These are phyloP conservation scores for Suhomyces atakaporum DNA, from an alignment of 1,139 yeast genomes.

Conservation along the genomic window DNA sequence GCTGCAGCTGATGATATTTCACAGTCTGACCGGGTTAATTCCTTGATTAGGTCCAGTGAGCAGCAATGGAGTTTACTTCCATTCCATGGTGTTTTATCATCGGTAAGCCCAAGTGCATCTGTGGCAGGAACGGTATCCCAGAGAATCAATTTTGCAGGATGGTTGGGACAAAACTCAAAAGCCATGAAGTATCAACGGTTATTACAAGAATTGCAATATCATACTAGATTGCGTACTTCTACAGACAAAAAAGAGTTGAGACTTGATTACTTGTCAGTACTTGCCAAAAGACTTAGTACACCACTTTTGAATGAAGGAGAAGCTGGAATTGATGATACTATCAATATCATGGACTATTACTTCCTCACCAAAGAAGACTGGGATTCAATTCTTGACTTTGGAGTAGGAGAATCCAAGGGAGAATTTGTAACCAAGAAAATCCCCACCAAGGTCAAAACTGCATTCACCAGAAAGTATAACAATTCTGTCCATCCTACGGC, in stretches of 20 bases:
- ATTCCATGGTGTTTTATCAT: slow-evolving; percentile 84
- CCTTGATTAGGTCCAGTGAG: slow-evolving; percentile 82
- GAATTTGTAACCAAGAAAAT: slow-evolving; percentile 57
- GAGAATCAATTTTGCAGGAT: slow-evolving; percentile 76
- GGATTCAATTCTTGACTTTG: slow-evolving; percentile 81
- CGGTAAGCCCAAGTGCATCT: slow-evolving; percentile 76
- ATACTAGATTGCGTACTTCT: slow-evolving; percentile 75
- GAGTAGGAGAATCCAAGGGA: slow-evolving; percentile 61
- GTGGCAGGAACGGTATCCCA: slow-evolving; percentile 74
- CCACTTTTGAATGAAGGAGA: slow-evolving; percentile 58
- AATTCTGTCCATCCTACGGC: slow-evolving; percentile 78
- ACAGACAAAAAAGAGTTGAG: slow-evolving; percentile 78
- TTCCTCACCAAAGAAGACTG: slow-evolving; percentile 88
- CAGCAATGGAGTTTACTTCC: slow-evolving; percentile 97
- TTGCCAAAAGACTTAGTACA: slow-evolving; percentile 54
- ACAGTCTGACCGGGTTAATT: slow-evolving; percentile 76
- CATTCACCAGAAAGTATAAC: slow-evolving; percentile 86
- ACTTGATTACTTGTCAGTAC: slow-evolving; percentile 70
- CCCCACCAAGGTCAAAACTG: slow-evolving; percentile 73
- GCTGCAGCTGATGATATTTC: slow-evolving; percentile 86
- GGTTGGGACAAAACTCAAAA: slow-evolving; percentile 92
- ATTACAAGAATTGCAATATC: slow-evolving; percentile 86
- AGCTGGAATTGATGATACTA: slow-evolving; percentile 66
- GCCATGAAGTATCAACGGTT: slow-evolving; percentile 74
- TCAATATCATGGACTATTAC: slow-evolving; percentile 76